phyloP scores from a whole-genome alignment of 2,329 filamentous ascomycete genomes.

The Arthrobotrys entomopaga region DNA sequence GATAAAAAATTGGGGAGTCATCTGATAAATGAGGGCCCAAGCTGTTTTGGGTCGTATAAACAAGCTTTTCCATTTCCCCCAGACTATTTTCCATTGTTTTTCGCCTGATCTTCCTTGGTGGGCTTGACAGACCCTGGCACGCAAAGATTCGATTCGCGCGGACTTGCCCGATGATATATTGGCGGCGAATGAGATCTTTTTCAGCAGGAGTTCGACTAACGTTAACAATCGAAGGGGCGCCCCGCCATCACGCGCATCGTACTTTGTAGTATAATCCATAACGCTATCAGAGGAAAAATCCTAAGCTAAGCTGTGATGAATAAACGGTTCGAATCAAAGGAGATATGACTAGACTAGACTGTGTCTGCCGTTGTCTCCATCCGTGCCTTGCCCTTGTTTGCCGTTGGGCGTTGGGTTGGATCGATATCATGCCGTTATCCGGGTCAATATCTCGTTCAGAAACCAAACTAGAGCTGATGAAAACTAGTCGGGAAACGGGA shows the following conservation, averaged over 20 bases:
- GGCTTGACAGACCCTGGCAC: neutral
- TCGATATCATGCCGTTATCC: slow-evolving; percentile 18
- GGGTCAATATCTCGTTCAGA: neutral
- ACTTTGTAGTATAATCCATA: neutral
- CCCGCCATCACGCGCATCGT: slow-evolving; percentile 9
- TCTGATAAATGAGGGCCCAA: no score
- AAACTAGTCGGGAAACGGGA: neutral
- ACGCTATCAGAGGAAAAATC: slow-evolving; percentile 11
- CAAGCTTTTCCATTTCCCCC: neutral
- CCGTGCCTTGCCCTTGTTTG: no score
- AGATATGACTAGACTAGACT: no score
- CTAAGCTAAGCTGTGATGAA: slow-evolving; percentile 1
- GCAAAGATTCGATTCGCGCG: slow-evolving; percentile 1
- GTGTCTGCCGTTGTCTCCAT: no score
- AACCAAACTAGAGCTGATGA: neutral
- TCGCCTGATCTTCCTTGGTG: neutral
- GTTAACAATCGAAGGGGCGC: neutral
- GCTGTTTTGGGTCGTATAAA: slow-evolving; percentile 11
- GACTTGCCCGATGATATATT: slow-evolving; percentile 15
- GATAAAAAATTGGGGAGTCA: slow-evolving; percentile 4
- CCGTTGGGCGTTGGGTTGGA: no score
- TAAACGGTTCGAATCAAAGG: no score
- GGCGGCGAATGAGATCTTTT: neutral
- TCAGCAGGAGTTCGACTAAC: no score
- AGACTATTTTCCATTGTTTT: neutral